Evolutionary conservation across 306 rosid genomes (phyloP).

Genomic region (Cercis canadensis): DNA sequence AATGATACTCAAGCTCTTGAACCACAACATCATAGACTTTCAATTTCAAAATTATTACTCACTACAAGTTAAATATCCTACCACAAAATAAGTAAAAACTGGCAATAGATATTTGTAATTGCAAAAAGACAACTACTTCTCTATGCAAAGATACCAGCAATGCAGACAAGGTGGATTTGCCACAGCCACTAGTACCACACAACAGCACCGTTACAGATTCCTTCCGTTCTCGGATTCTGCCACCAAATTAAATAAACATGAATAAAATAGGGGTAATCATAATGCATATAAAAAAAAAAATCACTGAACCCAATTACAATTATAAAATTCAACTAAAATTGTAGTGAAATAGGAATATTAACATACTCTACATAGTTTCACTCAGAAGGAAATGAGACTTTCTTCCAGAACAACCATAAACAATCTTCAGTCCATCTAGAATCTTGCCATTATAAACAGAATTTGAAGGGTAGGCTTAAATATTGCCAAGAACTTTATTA

Average conservation of each 20-base stretch:
- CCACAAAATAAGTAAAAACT: constrained; percentile 37
- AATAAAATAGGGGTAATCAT: neutral
- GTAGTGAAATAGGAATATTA: constrained; percentile 19
- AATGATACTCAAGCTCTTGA: constrained; percentile 29
- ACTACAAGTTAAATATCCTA: constrained; percentile 25
- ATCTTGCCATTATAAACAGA: neutral
- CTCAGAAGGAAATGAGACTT: neutral
- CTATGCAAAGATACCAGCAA: constrained; percentile 72
- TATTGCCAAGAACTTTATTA: constrained; percentile 5
- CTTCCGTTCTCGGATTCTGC: constrained; percentile 89
- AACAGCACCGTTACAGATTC: constrained; percentile 87
- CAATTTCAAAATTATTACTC: constrained; percentile 24
- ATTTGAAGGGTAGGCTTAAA: constrained; percentile 20
- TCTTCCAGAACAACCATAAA: neutral
- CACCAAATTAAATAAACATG: constrained; percentile 12
- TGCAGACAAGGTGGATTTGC: constrained; percentile 95
- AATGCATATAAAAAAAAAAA: constrained; percentile 2
- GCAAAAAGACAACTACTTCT: constrained; percentile 35
- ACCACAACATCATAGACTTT: constrained; percentile 22
- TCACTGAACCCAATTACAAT: neutral
- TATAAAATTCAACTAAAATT: constrained; percentile 11
- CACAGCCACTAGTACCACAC: constrained; percentile 99
- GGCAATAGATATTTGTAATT: constrained; percentile 32
- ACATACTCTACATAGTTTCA: constrained; percentile 5
- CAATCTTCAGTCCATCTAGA: constrained; percentile 5